These are phyloP conservation scores for Maudiozyma saulgeensis DNA, from an alignment of 805 yeast genomes.

Conservation along the genomic window DNA sequence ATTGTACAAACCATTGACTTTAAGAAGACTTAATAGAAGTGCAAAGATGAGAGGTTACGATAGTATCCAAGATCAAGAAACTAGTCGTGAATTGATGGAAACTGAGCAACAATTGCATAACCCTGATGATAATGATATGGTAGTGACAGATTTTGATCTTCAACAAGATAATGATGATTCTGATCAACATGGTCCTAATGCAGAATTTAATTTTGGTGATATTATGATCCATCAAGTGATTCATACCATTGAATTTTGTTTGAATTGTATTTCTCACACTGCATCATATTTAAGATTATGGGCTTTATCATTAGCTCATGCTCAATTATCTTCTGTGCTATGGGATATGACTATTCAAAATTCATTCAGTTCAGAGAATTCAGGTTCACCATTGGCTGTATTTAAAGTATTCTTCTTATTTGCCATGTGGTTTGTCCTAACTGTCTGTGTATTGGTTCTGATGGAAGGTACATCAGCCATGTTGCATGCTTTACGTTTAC, in stretches of 20 bases:
- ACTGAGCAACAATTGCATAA: slow-evolving; percentile 1
- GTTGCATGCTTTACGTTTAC: slow-evolving; percentile 96
- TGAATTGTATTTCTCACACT: slow-evolving; percentile 96
- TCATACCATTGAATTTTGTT: slow-evolving; percentile 94
- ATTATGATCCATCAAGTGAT: slow-evolving; percentile 94
- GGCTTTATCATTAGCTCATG: slow-evolving; percentile 96
- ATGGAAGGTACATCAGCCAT: slow-evolving; percentile 99
- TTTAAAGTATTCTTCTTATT: slow-evolving; percentile 69
- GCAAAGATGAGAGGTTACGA: slow-evolving; percentile 31
- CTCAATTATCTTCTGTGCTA: slow-evolving; percentile 86
- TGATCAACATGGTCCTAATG: slow-evolving; percentile 34
- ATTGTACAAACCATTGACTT: slow-evolving; percentile 69
- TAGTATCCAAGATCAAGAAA: slow-evolving; percentile 29
- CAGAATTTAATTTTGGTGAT: slow-evolving; percentile 74
- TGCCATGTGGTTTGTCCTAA: slow-evolving; percentile 89
- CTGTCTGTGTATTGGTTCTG: slow-evolving; percentile 81
- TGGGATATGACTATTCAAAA: slow-evolving; percentile 91
- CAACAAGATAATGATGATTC: slow-evolving; percentile 33
- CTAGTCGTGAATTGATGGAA: slow-evolving; percentile 20
- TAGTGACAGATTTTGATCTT: slow-evolving; percentile 36
- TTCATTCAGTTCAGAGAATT: slow-evolving; percentile 47
- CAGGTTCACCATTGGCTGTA: slow-evolving; percentile 54
- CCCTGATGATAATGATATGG: slow-evolving; percentile 37
- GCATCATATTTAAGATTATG: slow-evolving; percentile 93
- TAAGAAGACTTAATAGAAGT: slow-evolving; percentile 46